phyloP scores from a whole-genome alignment of 2,329 filamentous ascomycete genomes.

The Grosmannia serpens region DNA sequence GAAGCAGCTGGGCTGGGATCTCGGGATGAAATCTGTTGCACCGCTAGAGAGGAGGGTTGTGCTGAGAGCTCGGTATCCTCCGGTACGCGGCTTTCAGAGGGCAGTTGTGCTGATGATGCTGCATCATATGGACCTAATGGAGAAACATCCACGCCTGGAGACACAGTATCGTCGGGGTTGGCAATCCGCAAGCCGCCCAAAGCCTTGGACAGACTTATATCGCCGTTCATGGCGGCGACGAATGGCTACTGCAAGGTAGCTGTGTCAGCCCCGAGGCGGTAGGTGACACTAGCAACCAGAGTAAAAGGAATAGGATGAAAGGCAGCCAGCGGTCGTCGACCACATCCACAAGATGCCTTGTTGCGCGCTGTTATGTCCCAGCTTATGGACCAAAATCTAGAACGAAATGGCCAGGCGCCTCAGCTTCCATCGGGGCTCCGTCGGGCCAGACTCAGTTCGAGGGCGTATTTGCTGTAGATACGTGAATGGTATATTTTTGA shows the following conservation, averaged over 20 bases:
- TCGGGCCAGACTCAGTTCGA: neutral
- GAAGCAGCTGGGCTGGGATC: conserved; percentile 6
- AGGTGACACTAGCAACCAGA: neutral
- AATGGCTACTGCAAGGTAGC: neutral
- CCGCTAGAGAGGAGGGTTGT: neutral
- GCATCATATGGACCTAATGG: neutral
- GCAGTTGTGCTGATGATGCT: neutral
- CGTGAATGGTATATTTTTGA: neutral
- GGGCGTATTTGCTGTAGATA: neutral
- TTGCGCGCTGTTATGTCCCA: neutral
- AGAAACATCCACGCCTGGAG: conserved; percentile 2
- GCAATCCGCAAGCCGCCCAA: conserved; percentile 92
- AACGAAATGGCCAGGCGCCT: neutral
- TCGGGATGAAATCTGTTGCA: conserved; percentile 6
- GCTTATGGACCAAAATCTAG: neutral
- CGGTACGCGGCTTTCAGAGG: conserved; percentile 1
- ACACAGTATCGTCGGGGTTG: conserved; percentile 64
- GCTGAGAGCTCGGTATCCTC: neutral
- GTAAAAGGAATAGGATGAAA: conserved; percentile 4
- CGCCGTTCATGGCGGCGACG: conserved; percentile 60
- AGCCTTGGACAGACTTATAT: conserved; percentile 83
- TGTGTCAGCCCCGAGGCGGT: too few species aligned
- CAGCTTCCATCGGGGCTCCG: conserved; percentile 4
- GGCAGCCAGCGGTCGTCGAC: conserved; percentile 2
- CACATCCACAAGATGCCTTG: conserved; percentile 2